Evolutionary conservation across 164 flowering plant genomes (phyloP).

Genomic region (Cinnamomum chago): DNA sequence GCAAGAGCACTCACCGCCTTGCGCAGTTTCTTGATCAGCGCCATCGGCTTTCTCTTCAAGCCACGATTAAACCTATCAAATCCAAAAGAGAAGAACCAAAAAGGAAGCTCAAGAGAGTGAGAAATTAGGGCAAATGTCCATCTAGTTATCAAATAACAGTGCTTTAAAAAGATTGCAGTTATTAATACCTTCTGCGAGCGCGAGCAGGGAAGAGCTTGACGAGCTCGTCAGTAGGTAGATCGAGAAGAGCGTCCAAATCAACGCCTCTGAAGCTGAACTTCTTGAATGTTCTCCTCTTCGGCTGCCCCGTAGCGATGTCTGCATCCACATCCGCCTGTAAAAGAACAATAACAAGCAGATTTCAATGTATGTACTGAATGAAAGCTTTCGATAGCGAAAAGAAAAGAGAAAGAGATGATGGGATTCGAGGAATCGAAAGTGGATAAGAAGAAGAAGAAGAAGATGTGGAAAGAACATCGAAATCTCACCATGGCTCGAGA

Average conservation of each 20-base stretch:
- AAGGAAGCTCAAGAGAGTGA: background rate
- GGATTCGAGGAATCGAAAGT: too few species aligned
- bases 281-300: slow-evolving; percentile 76
- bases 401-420: too few species aligned
- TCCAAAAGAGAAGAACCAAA: background rate
- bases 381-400: too few species aligned
- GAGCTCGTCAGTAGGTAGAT: slow-evolving; percentile 64
- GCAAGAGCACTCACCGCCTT: slow-evolving; percentile 32
- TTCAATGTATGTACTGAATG: background rate
- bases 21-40: slow-evolving; percentile 49
- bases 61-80: slow-evolving; percentile 40
- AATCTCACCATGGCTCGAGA: too few species aligned
- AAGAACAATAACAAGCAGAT: too few species aligned
- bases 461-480: too few species aligned
- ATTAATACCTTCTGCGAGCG: slow-evolving; percentile 32
- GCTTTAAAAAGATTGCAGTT: too few species aligned
- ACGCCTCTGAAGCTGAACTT: slow-evolving; percentile 64
- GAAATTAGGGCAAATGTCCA: background rate
- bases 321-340: slow-evolving; percentile 37
- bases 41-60: slow-evolving; percentile 52
- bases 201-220: slow-evolving; percentile 64
- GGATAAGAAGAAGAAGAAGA: too few species aligned
- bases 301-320: slow-evolving; percentile 30
- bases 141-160: too few species aligned
- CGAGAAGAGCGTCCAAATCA: slow-evolving; percentile 64